Base-by-base conservation (phyloP, 108 stramenopile genomes). In the Discostella stelligeroides region DNA sequence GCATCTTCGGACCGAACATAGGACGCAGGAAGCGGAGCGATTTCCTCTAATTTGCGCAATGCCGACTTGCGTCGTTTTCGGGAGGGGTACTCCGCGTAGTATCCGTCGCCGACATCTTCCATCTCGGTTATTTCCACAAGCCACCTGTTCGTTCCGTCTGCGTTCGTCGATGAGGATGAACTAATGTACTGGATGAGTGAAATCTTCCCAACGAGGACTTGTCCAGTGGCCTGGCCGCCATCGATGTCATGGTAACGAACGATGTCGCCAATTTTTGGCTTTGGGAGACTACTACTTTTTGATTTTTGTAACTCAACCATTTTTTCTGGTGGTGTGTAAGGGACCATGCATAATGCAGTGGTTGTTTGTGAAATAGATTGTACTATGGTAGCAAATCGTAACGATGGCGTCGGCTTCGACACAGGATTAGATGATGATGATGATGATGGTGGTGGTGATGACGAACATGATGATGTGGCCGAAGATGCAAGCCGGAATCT, bases 201-300 rank as follows among this genome's bases (percentile, higher is more conserved):
- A 37, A 94, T 86, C 42, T 85, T 86, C 20, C 92, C 92, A 8
- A 91, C 86, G 60, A 91, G 68, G 23, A 78, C 87, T 76, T 91
- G 67, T 28, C 90, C 90, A n/a, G 88, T 71, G 23, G 58, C 38
- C 10, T 66, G 59, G 4, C 92, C 92, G 2, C 92, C 92, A 69
- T 91, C 92, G 42, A 94, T 54, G 78, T 94, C 92, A 53, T 82
- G 86, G 62, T 86, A 94, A 25, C 88, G 80, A 12, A 94, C 90
- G 12, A 90, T 46, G 68, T 94, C 92, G 21, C 92, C 92, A 38
- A 85, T 78, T 65, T 80, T 78, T 0, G 92, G 92, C 23, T 39
- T 50, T 27, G 76, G 75, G 1, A 86, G 50, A 21, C 67, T 75
- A 21, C 67, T 75, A 10, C 64, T 69, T 24, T 71, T 62, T 2